A percentile compares a stretch with the other conserved stretches of the same genome.
These are phyloP conservation scores for Paramecium sonneborni DNA, from an alignment of 73 alveolate genomes.

Conservation along the genomic window DNA sequence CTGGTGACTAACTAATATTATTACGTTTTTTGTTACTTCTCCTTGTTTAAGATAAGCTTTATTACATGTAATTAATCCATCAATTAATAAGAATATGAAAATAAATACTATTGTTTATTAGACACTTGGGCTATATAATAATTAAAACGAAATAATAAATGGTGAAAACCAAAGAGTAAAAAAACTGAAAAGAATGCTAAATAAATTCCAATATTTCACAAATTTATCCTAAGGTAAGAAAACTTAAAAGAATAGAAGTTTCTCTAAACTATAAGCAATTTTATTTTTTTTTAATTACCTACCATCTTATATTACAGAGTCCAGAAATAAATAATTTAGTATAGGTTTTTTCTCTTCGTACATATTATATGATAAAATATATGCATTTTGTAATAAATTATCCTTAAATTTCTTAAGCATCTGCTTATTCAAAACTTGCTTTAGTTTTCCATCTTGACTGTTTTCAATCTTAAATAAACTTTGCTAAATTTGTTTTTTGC, in stretches of 20 bases:
- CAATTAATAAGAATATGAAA: neutral
- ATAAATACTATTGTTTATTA: neutral
- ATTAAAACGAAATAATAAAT: neutral
- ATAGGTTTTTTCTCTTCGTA: neutral
- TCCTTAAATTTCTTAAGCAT: neutral
- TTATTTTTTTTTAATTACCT: neutral
- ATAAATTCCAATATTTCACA: neutral
- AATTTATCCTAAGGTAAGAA: neutral
- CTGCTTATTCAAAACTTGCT: neutral
- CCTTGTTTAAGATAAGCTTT: neutral
- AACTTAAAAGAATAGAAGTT: neutral
- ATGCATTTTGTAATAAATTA: neutral
- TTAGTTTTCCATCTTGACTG: neutral
- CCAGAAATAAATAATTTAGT: neutral
- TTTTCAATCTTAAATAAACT: neutral
- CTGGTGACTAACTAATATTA: neutral
- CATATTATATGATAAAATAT: neutral
- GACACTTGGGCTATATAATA: neutral
- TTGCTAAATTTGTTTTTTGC: neutral
- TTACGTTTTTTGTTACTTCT: neutral
- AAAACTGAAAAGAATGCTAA: neutral
- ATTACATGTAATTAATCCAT: constrained; percentile 14
- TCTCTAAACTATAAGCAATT: neutral
- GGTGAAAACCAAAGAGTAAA: constrained; percentile 31
- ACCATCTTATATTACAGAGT: neutral